A percentile compares a stretch with the other conserved stretches of the same genome.
Evolutionary conservation across 805 yeast genomes (phyloP).

Genomic region (Wickerhamomyces pijperi): DNA sequence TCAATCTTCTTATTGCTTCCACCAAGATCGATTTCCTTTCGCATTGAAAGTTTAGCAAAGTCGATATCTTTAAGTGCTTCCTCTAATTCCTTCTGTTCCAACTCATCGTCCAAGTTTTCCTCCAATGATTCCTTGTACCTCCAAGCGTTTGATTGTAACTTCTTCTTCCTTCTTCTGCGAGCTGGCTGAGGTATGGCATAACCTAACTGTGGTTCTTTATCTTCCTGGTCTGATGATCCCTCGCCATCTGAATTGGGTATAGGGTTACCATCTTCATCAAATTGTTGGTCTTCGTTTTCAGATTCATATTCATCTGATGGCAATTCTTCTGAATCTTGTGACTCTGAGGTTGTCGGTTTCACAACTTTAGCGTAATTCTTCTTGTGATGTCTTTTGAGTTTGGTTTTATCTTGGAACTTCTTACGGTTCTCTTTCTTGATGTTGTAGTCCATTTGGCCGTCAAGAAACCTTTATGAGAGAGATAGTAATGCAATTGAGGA

Average conservation of each 20-base stretch:
- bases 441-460: conserved; percentile 18
- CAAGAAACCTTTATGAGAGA: no score
- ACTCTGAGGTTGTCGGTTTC: background rate
- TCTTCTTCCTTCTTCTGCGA: background rate
- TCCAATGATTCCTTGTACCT: conserved; percentile 16
- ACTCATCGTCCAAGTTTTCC: conserved; percentile 10
- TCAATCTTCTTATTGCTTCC: background rate
- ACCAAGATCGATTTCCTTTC: conserved; percentile 5
- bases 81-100: conserved; percentile 6
- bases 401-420: conserved; percentile 29
- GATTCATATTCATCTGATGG: conserved; percentile 5
- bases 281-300: conserved; percentile 8
- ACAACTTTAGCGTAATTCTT: conserved; percentile 25
- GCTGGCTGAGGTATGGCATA: no score
- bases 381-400: conserved; percentile 26
- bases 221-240: no score
- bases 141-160: conserved; percentile 12
- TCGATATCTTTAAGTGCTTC: conserved; percentile 9
- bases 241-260: conserved; percentile 1
- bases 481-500: no score
- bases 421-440: conserved; percentile 29
- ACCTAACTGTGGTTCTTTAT: no score
- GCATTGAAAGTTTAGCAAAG: conserved; percentile 8
- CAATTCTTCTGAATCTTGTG: conserved; percentile 1
- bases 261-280: conserved; percentile 5